Base-by-base conservation (phyloP, 495 filamentous ascomycete genomes). In the Entonaema liquescens region DNA sequence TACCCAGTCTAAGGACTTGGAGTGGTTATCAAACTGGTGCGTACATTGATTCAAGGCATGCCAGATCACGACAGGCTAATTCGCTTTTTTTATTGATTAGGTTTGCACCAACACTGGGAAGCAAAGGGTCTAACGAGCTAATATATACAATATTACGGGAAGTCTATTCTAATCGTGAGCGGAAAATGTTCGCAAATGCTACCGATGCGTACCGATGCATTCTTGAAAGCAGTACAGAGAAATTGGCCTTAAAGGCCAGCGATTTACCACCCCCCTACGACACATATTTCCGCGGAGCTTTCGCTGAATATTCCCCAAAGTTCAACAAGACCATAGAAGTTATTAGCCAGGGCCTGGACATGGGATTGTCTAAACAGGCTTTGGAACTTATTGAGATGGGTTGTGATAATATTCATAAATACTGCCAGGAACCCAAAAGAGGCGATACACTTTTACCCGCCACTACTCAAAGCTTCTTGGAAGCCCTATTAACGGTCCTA, bases 1-100 rank as follows among this genome's bases (percentile, higher is more conserved):
- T 28, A 26, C 55, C 13, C 47, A 28, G 29, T 36, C 33, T 6
- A 40, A 17, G 3, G 61, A 60, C 29, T 33, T 59, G 25, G 12
- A 19, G 2, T 59, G 38, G 28, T 55, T 63, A 52, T 8, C 9
- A 29, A 25, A 59, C 47, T 60, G 67, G 60, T 70, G 13, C 25
- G 67, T 65, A 25, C 17, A 23, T 6, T 47, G n/a, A 47, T 47
- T 47, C 19, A 7, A 47, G 19, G 42, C 17, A 47, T 12, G 17
- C 8, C 9, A 21, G 42, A 47, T 47, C 8, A 47, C 44, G 28
- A 60, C 13, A 42, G 35, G 29, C 67, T 69, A 28, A 69, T 59
- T 9, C 49, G 5, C 23, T 28, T 15, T 42, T 42, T 19, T 21
- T 62, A 26, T 23, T 5, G 21, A 33, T 15, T 36, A 70, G 67